phyloP scores from a whole-genome alignment of 306 rosid genomes.

The Herpetospermum pedunculosum region DNA sequence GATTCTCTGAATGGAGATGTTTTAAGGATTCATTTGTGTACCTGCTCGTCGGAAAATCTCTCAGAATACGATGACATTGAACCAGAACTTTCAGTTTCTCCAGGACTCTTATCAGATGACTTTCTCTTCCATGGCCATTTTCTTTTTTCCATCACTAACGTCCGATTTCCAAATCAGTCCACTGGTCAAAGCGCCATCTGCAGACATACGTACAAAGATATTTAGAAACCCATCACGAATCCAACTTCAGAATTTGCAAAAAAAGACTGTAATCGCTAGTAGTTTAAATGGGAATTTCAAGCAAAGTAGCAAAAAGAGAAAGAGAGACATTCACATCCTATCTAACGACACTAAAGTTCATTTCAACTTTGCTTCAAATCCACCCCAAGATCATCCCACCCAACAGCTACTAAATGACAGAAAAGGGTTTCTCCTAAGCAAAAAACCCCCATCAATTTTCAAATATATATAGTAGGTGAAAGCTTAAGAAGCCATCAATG shows the following conservation, averaged over 20 bases:
- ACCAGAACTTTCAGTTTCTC: constrained; percentile 76
- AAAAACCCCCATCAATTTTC: background rate
- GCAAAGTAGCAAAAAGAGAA: constrained; percentile 14
- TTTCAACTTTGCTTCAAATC: constrained; percentile 32
- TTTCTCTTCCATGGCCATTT: constrained; percentile 80
- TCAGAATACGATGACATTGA: constrained; percentile 70
- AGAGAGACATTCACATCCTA: constrained; percentile 17
- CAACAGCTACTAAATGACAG: constrained; percentile 9
- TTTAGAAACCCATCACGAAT: background rate
- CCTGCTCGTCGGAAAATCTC: constrained; percentile 21
- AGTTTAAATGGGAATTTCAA: background rate
- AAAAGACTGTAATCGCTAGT: background rate
- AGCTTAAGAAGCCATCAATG: background rate
- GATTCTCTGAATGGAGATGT: too few species aligned
- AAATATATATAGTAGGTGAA: background rate
- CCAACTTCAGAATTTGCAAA: background rate
- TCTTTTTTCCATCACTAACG: constrained; percentile 52
- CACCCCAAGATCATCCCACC: constrained; percentile 20
- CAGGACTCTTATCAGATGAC: constrained; percentile 64
- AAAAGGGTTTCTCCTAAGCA: constrained; percentile 4
- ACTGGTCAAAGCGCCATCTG: constrained; percentile 17
- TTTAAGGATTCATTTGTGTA: background rate
- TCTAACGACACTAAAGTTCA: constrained; percentile 15
- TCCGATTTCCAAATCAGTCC: constrained; percentile 22
- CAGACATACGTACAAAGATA: background rate